Evolutionary conservation across 192 early-diverging fungal genomes (phyloP), one percentile per base, ranked within the genome.

Genomic region (Umbelopsis isabellina): DNA sequence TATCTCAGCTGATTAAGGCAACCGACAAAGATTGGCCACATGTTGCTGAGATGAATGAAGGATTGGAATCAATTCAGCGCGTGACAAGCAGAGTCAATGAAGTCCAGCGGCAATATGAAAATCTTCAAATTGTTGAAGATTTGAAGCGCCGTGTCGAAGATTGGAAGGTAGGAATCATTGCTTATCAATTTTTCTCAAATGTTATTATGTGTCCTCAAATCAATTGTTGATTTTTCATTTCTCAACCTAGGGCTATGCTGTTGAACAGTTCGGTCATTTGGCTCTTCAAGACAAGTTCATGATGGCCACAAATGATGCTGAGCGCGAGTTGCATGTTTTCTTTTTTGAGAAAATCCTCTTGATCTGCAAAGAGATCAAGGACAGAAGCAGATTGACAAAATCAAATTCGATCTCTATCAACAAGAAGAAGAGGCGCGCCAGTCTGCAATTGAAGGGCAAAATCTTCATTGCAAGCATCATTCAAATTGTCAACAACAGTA

Each of bases 311-410:
- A 86, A 90, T 61, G 90, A 93, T 69, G 78, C 86, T 8, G 94
- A 97, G 55, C 87, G 89, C 58, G 91, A 94, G 71, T 88, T 93
- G 46, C 83, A 90, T 23, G 90, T 99, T 6, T 98, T 91, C 77
- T 82, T 99, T 61, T 99, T 99, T 85, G 95, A 98, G 75, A 88
- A 87, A 73, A 92, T 95, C 37, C 83, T 99, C 6, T 84, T 99
- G 18, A 95, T 93, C 75, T 97, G 94, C 85, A 97, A 98, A 75
- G 95, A 97, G 74, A 84, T 87, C 35, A 73, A 78, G 46, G 79
- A 80, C 21, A 85, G 85, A 67, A 84, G 80, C 45, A 58, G 46
- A 13, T 65, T 53, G 30, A 37, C 68, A 35, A 85, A 84, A 61
- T 67, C 72, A 10, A 66, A 74, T 48, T 48, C 82, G 12, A 77